A percentile compares a stretch with the other conserved stretches of the same genome.
phyloP scores from a whole-genome alignment of 441 rosid species.

The Eruca vesicaria region DNA sequence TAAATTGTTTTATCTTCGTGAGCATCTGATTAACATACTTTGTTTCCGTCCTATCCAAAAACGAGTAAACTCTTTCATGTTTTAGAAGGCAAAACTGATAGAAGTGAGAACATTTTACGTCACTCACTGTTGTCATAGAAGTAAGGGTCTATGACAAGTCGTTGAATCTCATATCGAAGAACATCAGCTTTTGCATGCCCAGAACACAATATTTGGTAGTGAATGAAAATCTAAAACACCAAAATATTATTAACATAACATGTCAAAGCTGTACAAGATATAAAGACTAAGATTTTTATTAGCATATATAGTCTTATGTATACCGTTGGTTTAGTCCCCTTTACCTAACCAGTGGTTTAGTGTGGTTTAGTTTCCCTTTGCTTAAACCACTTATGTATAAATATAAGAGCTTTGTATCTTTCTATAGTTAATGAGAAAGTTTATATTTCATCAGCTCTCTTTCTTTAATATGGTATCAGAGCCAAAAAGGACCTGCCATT shows the following conservation, averaged over 20 bases:
- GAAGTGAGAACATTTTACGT: neutral
- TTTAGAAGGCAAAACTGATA: neutral
- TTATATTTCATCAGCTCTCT: too few species aligned
- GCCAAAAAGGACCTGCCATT: neutral
- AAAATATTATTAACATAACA: neutral
- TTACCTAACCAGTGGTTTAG: neutral
- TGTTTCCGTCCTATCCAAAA: slow-evolving; percentile 82
- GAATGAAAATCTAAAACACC: slow-evolving; percentile 45
- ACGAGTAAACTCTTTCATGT: neutral
- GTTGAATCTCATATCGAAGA: slow-evolving; percentile 86
- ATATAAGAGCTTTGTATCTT: neutral
- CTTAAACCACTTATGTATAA: neutral
- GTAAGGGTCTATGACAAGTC: slow-evolving; percentile 96
- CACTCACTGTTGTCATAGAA: slow-evolving; percentile 85
- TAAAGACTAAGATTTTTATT: too few species aligned
- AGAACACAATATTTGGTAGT: slow-evolving; percentile 81
- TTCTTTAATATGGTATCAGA: neutral
- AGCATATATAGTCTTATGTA: too few species aligned
- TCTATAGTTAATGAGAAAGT: neutral
- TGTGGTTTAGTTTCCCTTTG: neutral
- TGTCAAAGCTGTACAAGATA: slow-evolving; percentile 2
- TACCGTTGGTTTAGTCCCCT: too few species aligned
- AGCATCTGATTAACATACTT: slow-evolving; percentile 99
- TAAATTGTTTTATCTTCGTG: slow-evolving; percentile 84
- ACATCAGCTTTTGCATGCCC: slow-evolving; percentile 90